Base-by-base conservation (phyloP, 306 rosid genomes). In the Sophora flavescens region DNA sequence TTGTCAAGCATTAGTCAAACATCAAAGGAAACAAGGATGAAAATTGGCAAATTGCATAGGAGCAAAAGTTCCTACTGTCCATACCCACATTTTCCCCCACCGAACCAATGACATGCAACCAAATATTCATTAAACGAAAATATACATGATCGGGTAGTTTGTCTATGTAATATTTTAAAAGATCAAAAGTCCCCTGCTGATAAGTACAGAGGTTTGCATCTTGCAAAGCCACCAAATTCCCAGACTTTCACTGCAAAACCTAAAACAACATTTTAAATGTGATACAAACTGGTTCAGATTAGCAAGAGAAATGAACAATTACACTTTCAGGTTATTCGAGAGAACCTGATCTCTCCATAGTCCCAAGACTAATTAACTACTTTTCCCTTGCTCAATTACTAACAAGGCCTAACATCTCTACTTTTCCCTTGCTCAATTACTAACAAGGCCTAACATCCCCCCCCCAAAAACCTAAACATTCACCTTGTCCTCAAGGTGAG, bases 221-320 rank as follows among this genome's bases (percentile, higher is more conserved):
- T 57, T 42, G 28, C 70, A 45, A 44, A 47, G 61, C 38, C 70
- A 47, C 59, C 78, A 61, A 61, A 74, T 15, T 72, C 59, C n/a
- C 45, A 60, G 4, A 35, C 35, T 8, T 6, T 3, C 42, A 28
- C 35, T 4, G 17, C 16, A 60, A 47, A 60, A 30, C 33, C 48
- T 32, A 9, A 60, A 62, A 52, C n/a, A n/a, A n/a, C 16, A 44
- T 15, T 58, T 59, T 15, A 35, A 58, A 41, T 41, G 44, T 30
- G 44, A 68, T 28, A 63, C 15, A 45, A 42, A 42, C n/a, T n/a
- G n/a, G n/a, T n/a, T n/a, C n/a, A n/a, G n/a, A n/a, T n/a, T n/a
- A n/a, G n/a, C n/a, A n/a, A n/a, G n/a, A n/a, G n/a, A n/a, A n/a
- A n/a, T n/a, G n/a, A n/a, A n/a, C n/a, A n/a, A n/a, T n/a, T n/a